phyloP scores from a whole-genome alignment of 768 basidiomycete genomes.

The Cyathus striatus region DNA sequence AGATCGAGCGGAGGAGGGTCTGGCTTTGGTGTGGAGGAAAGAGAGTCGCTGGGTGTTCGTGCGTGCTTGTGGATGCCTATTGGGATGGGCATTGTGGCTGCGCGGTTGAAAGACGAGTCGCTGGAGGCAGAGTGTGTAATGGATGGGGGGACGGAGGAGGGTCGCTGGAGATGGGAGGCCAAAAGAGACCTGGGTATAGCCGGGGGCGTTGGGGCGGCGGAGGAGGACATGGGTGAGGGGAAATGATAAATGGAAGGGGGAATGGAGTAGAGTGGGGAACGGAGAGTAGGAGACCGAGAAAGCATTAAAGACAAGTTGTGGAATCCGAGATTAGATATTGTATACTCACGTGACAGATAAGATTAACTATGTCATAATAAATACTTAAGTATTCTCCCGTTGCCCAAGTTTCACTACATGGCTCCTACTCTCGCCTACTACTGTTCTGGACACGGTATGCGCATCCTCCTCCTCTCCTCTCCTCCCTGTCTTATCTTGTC shows the following conservation, averaged over 20 bases:
- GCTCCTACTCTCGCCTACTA: conserved; percentile 53
- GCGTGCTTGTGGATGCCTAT: background rate
- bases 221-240: background rate
- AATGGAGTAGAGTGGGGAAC: conserved; percentile 5
- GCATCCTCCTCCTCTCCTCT: background rate
- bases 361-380: too few relatives aligned
- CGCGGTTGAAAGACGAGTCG: too few relatives aligned
- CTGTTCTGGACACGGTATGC: conserved; percentile 70
- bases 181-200: conserved; percentile 15
- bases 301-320: too few relatives aligned
- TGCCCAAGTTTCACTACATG: conserved; percentile 6
- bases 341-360: too few relatives aligned
- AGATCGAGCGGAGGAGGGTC: conserved; percentile 48
- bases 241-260: conserved; percentile 1
- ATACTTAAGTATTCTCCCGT: too few relatives aligned
- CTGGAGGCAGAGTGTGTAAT: too few relatives aligned
- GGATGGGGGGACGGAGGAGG: too few relatives aligned
- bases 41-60: background rate
- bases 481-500: conserved; percentile 1
- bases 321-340: too few relatives aligned
- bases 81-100: too few relatives aligned
- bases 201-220: conserved; percentile 6
- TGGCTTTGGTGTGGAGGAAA: background rate
- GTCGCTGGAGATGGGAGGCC: too few relatives aligned
- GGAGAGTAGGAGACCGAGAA: too few relatives aligned